These are phyloP conservation scores for Metarhizium brunneum DNA, from an alignment of 2,329 filamentous ascomycete species.

Conservation along the genomic window DNA sequence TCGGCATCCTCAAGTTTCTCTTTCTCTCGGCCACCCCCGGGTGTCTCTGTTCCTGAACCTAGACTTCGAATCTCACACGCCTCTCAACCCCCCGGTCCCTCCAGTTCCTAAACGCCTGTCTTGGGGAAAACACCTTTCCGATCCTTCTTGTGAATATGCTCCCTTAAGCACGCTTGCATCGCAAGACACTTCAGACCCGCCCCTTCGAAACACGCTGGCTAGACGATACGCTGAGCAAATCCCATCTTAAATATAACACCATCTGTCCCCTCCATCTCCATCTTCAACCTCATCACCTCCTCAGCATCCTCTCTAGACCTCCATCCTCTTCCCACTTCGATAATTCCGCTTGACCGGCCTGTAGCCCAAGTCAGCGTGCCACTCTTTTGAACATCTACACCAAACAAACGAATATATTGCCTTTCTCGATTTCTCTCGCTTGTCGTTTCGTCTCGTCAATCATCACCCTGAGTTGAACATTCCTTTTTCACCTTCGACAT, in stretches of 20 bases:
- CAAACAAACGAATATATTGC: neutral
- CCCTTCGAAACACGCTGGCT: neutral
- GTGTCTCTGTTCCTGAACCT: neutral
- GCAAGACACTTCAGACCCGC: neutral
- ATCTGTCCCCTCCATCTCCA: neutral
- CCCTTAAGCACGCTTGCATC: neutral
- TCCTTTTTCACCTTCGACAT: neutral
- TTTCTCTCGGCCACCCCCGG: neutral
- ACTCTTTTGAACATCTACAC: slow-evolving; percentile 1
- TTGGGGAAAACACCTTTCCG: neutral
- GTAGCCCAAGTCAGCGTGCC: slow-evolving; percentile 3
- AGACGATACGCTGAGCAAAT: neutral
- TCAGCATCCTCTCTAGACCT: neutral
- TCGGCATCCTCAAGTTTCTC: neutral
- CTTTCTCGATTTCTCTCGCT: neutral
- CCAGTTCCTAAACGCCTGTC: neutral
- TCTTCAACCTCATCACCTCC: neutral
- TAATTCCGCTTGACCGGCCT: slow-evolving; percentile 1
- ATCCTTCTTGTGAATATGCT: neutral
- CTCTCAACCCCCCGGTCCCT: neutral
- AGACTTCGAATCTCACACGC: too few species aligned
- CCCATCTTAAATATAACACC: neutral
- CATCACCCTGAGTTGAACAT: neutral
- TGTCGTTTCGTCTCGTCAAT: neutral
- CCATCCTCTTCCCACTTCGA: neutral